Evolutionary conservation across 2,329 filamentous ascomycete species (phyloP), one percentile per base, ranked within the genome.

Genomic region (Diaporthe vaccinii): DNA sequence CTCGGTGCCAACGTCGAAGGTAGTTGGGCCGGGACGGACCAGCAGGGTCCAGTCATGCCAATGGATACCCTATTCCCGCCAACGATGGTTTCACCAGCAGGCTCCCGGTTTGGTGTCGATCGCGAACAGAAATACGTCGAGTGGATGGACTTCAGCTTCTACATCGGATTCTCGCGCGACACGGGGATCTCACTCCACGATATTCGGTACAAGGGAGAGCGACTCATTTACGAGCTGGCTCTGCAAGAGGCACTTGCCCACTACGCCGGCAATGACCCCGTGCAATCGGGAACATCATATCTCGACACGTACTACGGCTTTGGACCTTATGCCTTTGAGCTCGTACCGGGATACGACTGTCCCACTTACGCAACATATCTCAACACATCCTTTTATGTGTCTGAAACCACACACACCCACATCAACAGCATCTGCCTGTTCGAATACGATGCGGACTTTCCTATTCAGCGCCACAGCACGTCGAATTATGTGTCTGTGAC

Each of bases 161-260:
- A 87, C 78, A 82, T 90, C n/a, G 83, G 83, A 4, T 88, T 89
- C 68, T 84, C 83, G 1, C 82, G 84, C 12, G 88, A 89, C 74
- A 84, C 84, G 0, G 89, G 89, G 0, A 82, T 91, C 51, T 78
- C 84, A 0, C 81, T 91, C 0, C 87, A 86, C 78, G 85, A 91
- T 75, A 86, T 91, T 59, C 82, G 83, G 25, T 90, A 87, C 83
- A 88, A 89, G 78, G 88, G 87, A n/a, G 84, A 89, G 75, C 83
- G 88, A 9, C 80, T 91, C 9, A 81, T 91, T 15, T 91, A 91
- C 74, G 89, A 91, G 78, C 82, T 91, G 1, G 86, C 86, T 3
- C 81, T 91, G 0, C 87, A 91, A 79, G 89, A 91, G 80, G 89
- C 89, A 0, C 80, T 90, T 10, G 86, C 88, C 1, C 87, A 89